Evolutionary conservation across 2,329 filamentous ascomycete genomes (phyloP).

Genomic region (Didymella sp.): DNA sequence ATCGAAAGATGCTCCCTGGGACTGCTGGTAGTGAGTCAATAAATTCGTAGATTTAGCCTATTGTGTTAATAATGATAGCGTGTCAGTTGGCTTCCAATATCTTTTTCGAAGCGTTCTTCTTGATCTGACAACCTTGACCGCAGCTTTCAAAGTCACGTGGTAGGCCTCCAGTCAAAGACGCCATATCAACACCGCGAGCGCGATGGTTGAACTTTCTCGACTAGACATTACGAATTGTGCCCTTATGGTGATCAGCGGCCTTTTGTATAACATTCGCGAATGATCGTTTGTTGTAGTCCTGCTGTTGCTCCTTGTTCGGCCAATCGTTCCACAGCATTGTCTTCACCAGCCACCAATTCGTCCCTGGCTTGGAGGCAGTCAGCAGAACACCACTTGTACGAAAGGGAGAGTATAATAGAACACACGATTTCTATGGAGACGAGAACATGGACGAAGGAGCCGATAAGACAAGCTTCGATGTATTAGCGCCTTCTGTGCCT

Average conservation of each 20-base stretch:
- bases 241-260: too few species aligned
- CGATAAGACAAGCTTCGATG: constrained; percentile 18
- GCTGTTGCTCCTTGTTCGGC: background rate
- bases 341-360: background rate
- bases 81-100: background rate
- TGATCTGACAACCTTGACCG: background rate
- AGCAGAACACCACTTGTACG: background rate
- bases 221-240: background rate
- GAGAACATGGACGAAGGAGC: constrained; percentile 2
- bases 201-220: too few species aligned
- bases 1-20: background rate
- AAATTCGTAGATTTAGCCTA: background rate
- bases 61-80: background rate
- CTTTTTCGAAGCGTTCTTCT: background rate
- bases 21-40: background rate
- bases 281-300: background rate
- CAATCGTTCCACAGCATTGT: background rate
- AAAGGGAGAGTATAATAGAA: background rate
- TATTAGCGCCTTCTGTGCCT: constrained; percentile 14
- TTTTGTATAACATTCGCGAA: background rate
- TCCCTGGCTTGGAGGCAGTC: background rate
- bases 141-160: background rate
- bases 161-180: too few species aligned
- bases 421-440: background rate
- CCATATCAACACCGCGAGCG: too few species aligned